Conservation (phyloP, 1,284 basidiomycete species). For the Cryptococcus hybrid region DNA sequence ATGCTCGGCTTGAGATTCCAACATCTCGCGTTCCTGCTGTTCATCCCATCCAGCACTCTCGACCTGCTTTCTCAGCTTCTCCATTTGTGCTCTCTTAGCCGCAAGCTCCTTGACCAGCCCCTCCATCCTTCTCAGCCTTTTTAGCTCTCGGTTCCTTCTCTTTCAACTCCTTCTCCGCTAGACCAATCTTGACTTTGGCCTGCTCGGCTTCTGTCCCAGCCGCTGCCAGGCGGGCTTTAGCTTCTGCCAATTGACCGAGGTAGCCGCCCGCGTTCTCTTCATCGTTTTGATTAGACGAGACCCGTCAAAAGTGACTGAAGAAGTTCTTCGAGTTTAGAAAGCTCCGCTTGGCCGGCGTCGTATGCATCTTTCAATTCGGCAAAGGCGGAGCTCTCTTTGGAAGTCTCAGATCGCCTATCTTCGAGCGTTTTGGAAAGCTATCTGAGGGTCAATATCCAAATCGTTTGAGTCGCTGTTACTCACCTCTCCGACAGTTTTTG, state of each 20-base stretch:
- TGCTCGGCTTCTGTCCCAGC: slow-evolving; percentile 85
- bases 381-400: slow-evolving; percentile 48
- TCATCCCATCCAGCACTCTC: slow-evolving; percentile 73
- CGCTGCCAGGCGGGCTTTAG: slow-evolving; percentile 70
- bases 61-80: slow-evolving; percentile 59
- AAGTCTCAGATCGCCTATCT: slow-evolving; percentile 62
- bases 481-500: slow-evolving; percentile 64
- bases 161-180: slow-evolving; percentile 78
- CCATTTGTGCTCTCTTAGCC: slow-evolving; percentile 61
- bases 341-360: slow-evolving; percentile 62
- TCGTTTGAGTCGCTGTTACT: slow-evolving; percentile 19
- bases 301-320: slow-evolving; percentile 93
- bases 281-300: slow-evolving; percentile 64
- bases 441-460: neutral
- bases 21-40: slow-evolving; percentile 68
- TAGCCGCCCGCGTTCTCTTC: slow-evolving; percentile 74
- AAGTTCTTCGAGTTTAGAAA: slow-evolving; percentile 83
- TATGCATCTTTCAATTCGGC: slow-evolving; percentile 61
- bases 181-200: slow-evolving; percentile 69
- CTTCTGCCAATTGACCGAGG: slow-evolving; percentile 93
- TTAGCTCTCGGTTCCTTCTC: slow-evolving; percentile 76
- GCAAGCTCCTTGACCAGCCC: slow-evolving; percentile 67
- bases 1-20: slow-evolving; percentile 60
- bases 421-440: slow-evolving; percentile 61
- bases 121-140: slow-evolving; percentile 75